phyloP scores from a whole-genome alignment of 306 rosid species.

The Delonix regia region DNA sequence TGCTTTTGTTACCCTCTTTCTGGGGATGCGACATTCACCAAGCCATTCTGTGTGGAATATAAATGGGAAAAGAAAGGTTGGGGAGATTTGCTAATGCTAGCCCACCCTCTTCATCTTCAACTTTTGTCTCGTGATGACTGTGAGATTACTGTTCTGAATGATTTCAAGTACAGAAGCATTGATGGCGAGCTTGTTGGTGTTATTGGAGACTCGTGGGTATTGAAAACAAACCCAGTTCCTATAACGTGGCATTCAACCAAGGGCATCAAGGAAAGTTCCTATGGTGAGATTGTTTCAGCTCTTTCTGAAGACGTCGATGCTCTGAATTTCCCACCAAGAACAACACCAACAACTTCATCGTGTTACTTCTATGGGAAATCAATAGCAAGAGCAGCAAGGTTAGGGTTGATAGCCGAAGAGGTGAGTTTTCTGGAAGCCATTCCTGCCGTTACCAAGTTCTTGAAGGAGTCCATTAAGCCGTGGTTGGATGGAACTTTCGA shows the following conservation, averaged over 20 bases:
- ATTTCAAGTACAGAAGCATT: conserved; percentile 71
- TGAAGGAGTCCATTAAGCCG: conserved; percentile 75
- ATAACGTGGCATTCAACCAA: conserved; percentile 77
- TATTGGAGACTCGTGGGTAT: conserved; percentile 75
- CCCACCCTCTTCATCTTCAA: conserved; percentile 83
- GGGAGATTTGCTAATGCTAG: conserved; percentile 72
- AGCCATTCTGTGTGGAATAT: conserved; percentile 67
- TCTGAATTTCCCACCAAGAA: conserved; percentile 44
- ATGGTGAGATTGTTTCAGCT: conserved; percentile 56
- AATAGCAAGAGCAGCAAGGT: conserved; percentile 85
- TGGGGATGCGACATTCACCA: conserved; percentile 58
- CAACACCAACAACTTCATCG: conserved; percentile 36
- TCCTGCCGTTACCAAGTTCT: conserved; percentile 52
- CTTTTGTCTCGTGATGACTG: conserved; percentile 45
- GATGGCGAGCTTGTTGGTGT: conserved; percentile 93
- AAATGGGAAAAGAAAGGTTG: conserved; percentile 80
- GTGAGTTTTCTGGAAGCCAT: conserved; percentile 55
- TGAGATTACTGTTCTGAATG: conserved; percentile 49
- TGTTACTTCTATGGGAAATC: conserved; percentile 76
- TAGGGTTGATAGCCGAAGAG: conserved; percentile 92
- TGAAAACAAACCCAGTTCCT: conserved; percentile 62
- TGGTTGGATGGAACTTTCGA: conserved; percentile 81
- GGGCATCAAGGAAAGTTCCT: conserved; percentile 55
- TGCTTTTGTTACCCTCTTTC: conserved; percentile 78
- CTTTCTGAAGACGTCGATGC: conserved; percentile 64